These are phyloP conservation scores for Carex parvula DNA, from an alignment of 176 grass and related monocot genomes.

Conservation along the genomic window DNA sequence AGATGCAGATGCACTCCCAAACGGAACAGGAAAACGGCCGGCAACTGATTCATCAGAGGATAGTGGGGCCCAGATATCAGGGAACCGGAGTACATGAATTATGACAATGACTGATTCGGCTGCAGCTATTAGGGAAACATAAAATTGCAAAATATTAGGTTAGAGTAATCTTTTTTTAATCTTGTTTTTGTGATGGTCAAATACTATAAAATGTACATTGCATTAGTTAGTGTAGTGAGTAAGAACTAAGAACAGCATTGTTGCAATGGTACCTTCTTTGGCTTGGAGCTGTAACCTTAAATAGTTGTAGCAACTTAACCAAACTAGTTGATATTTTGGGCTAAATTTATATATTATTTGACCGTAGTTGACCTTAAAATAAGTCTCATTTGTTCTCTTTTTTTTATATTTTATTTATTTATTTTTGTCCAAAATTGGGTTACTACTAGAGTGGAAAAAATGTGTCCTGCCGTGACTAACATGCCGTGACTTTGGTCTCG, in stretches of 20 bases:
- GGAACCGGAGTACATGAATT: conserved; percentile 7
- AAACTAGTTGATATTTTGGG: neutral
- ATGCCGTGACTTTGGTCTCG: no score
- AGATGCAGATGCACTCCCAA: neutral
- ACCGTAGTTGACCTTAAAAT: no score
- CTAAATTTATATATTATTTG: no score
- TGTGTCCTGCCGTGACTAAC: no score
- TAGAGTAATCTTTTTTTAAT: neutral
- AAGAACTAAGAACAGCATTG: neutral
- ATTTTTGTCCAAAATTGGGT: no score
- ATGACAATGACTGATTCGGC: neutral
- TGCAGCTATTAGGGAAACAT: neutral
- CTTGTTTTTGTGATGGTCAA: neutral
- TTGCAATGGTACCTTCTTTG: neutral
- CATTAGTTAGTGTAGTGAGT: neutral
- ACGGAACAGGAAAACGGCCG: neutral
- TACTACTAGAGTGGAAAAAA: no score
- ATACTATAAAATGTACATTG: neutral
- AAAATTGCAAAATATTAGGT: neutral
- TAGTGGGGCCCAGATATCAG: conserved; percentile 7
- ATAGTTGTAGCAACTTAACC: neutral
- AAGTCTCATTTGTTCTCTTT: no score
- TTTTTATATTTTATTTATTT: no score
- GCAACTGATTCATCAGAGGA: conserved; percentile 2
- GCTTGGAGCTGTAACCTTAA: neutral